Base-by-base conservation (phyloP, 2,329 filamentous ascomycete genomes). In the Ophiostoma populinum region DNA sequence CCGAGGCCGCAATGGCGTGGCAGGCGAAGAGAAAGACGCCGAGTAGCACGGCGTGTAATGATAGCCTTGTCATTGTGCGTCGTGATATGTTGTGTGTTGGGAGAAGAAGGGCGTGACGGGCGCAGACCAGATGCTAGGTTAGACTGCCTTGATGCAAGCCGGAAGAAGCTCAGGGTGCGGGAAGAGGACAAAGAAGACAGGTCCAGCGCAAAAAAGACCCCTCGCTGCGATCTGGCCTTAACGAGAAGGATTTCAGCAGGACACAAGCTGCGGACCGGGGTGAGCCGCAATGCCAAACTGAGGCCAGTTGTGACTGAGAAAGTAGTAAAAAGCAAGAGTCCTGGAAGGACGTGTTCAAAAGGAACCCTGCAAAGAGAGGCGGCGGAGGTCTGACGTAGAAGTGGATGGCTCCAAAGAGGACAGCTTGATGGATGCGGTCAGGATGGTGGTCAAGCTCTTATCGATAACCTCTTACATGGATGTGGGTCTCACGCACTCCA, bases 1-100 rank as follows among this genome's bases (percentile, higher is more conserved):
- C 82, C 7, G 82, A 62, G 33, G 59, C 58, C 18, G 67, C 68
- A 27, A 65, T 58, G 27, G 64, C 65, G 44, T 69, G 56, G 30
- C 57, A 49, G 19, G 57, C 55, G 41, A 63, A 61, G 36, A 63
- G 45, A 39, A 63, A 54, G 33, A 59, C 43, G 41, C 54, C 46
- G 32, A 52, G 55, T 31, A 59, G 49, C 30, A 59, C 13, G 20
- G 20, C 24, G 2, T 19, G 30, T 20, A 32, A 32, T 32, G 30
- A 21, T 32, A 32, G 12, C 13, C 20, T 19, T n/a, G 17, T 20
- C 30, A 32, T 32, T 22, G 30, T 24, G 19, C 7, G 15, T 13
- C 17, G 28, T 21, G 12, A 13, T 4, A 9, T 22, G 19, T 17
- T 2, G 19, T n/a, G 7, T 11, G n/a, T 8, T 18, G 7, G 8